Evolutionary conservation across 2,329 filamentous ascomycete species (phyloP).

Genomic region (Pseudogymnoascus sp.): DNA sequence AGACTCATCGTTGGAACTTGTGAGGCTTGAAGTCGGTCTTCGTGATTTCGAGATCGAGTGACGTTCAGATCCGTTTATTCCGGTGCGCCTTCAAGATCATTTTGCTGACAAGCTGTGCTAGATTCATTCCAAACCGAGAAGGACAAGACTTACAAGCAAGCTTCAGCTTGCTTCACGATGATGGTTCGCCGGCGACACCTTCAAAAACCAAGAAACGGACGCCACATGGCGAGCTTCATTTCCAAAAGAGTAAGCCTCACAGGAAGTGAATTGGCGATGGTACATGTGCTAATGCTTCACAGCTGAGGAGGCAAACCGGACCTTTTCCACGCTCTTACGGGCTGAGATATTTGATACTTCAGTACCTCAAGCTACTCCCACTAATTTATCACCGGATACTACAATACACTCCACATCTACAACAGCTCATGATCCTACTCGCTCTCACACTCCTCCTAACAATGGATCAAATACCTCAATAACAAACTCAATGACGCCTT

Average conservation of each 20-base stretch:
- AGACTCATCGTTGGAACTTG: not conserved
- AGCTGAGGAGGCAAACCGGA: slow-evolving; percentile 92
- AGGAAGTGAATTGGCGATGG: slow-evolving; percentile 27
- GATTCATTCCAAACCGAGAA: slow-evolving; percentile 90
- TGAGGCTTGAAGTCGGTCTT: not conserved
- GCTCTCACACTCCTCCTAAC: slow-evolving; percentile 74
- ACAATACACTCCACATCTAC: slow-evolving; percentile 41
- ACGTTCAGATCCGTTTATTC: not conserved
- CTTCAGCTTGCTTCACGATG: slow-evolving; percentile 85
- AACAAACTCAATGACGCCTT: slow-evolving; percentile 75
- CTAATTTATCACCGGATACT: slow-evolving; percentile 53
- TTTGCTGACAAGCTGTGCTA: slow-evolving; percentile 33
- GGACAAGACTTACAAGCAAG: slow-evolving; percentile 90
- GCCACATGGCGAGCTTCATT: slow-evolving; percentile 84
- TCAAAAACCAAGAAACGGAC: slow-evolving; percentile 77
- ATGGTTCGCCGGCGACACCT: slow-evolving; percentile 85
- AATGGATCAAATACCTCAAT: slow-evolving; percentile 51
- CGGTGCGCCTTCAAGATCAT: not conserved
- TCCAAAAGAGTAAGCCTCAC: slow-evolving; percentile 70
- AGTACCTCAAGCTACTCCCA: slow-evolving; percentile 70
- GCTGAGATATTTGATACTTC: slow-evolving; percentile 88
- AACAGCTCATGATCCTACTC: slow-evolving; percentile 55
- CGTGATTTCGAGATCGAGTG: not conserved
- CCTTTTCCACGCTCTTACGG: slow-evolving; percentile 78
- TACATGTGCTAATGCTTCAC: slow-evolving; percentile 13